Evolutionary conservation across 768 basidiomycete species (phyloP).

Genomic region (Boletus subcaerulescens): DNA sequence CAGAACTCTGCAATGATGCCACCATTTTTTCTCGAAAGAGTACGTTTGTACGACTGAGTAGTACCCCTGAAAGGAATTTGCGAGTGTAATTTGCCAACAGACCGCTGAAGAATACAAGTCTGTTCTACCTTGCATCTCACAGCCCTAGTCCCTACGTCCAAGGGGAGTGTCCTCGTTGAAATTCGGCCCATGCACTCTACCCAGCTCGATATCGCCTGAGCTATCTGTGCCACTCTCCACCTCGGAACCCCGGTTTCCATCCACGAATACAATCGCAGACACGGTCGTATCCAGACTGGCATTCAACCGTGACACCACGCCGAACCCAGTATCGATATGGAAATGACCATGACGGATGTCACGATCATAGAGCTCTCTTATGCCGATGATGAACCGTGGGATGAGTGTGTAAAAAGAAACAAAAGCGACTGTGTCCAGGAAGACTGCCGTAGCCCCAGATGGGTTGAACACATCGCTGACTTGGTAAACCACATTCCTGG

Average conservation of each 20-base stretch:
- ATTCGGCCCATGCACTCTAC: too few species aligned
- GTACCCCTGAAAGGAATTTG: too few species aligned
- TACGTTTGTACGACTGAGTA: too few species aligned
- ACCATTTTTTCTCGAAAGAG: too few species aligned
- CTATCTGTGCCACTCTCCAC: neutral
- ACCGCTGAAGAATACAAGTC: too few species aligned
- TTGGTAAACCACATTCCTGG: neutral
- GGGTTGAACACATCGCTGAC: neutral
- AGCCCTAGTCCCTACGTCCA: too few species aligned
- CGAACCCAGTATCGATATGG: neutral
- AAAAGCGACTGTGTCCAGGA: neutral
- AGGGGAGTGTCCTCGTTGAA: too few species aligned
- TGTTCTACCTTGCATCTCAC: too few species aligned
- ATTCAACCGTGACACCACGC: neutral
- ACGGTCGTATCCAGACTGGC: neutral
- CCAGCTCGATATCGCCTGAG: too few species aligned
- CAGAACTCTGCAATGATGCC: too few species aligned
- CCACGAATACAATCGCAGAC: neutral
- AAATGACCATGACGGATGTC: neutral
- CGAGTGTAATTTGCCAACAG: too few species aligned
- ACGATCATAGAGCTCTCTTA: neutral
- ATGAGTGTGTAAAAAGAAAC: neutral
- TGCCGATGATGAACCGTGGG: conserved; percentile 7
- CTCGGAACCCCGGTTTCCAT: neutral
- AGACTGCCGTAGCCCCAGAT: neutral